phyloP scores from a whole-genome alignment of 2,329 filamentous ascomycete genomes.

The Ramularia collo-cygni region DNA sequence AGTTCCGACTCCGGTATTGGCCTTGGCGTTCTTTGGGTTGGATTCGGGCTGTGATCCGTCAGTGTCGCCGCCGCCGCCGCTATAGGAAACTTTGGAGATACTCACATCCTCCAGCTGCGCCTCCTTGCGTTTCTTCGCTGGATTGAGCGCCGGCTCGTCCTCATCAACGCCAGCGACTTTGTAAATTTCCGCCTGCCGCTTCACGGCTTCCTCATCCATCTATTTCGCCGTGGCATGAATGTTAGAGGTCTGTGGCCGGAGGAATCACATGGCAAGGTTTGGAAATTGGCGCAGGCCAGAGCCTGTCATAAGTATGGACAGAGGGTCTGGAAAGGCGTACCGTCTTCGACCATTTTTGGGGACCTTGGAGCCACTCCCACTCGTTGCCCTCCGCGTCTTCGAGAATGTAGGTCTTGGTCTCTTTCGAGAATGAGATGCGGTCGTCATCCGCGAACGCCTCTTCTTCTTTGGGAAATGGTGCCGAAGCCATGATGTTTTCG shows the following conservation, averaged over 20 bases:
- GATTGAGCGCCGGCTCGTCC: conserved; percentile 32
- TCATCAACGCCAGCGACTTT: conserved; percentile 55
- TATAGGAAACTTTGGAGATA: background rate
- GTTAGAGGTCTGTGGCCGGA: conserved; percentile 15
- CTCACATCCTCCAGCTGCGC: conserved; percentile 29
- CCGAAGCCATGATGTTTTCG: conserved; percentile 13
- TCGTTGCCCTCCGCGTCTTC: conserved; percentile 80
- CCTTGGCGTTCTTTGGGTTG: conserved; percentile 7
- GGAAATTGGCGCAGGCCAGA: conserved; percentile 17
- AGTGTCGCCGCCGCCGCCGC: background rate
- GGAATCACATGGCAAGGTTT: conserved; percentile 12
- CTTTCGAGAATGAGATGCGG: conserved; percentile 79
- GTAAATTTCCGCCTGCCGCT: conserved; percentile 57
- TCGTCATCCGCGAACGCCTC: conserved; percentile 69
- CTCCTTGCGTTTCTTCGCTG: conserved; percentile 36
- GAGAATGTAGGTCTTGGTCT: conserved; percentile 68
- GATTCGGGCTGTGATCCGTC: background rate
- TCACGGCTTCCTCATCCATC: conserved; percentile 54
- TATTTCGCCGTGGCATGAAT: conserved; percentile 25
- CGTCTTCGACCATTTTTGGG: conserved; percentile 68
- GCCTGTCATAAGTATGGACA: conserved; percentile 17
- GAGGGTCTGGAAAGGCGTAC: conserved; percentile 35
- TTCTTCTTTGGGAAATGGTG: conserved; percentile 48
- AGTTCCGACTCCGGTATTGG: conserved; percentile 7
- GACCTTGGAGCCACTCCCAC: conserved; percentile 68